Conservation (phyloP, 78 protist genomes). For the Blattamonas nauphoetae region DNA sequence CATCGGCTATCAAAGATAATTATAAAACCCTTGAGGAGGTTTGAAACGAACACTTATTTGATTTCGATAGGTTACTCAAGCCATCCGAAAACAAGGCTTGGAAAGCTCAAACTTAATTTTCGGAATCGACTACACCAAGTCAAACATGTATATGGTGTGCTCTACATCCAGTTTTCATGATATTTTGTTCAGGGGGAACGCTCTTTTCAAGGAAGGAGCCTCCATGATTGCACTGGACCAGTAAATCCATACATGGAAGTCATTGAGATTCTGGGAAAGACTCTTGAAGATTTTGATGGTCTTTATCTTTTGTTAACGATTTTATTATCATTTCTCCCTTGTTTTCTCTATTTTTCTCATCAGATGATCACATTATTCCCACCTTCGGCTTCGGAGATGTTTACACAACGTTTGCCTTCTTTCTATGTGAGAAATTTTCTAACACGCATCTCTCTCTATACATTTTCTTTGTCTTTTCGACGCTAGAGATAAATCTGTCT, state of each 20-base stretch:
- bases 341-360: too few species aligned
- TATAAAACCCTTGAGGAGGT: too few species aligned
- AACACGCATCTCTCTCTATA: too few species aligned
- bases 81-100: too few species aligned
- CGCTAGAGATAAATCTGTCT: neutral
- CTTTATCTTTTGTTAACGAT: too few species aligned
- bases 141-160: too few species aligned
- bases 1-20: too few species aligned
- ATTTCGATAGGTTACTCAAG: too few species aligned
- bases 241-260: constrained; percentile 17
- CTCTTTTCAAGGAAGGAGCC: neutral
- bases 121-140: constrained; percentile 23
- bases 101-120: constrained; percentile 5
- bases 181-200: neutral
- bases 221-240: constrained; percentile 6
- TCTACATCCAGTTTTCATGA: too few species aligned
- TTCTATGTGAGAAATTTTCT: neutral
- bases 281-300: constrained; percentile 28
- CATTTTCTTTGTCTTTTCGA: too few species aligned
- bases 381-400: neutral
- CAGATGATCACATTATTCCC: neutral
- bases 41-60: too few species aligned
- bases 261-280: constrained; percentile 12
- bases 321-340: constrained; percentile 14
- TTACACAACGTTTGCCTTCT: neutral